Base-by-base conservation (phyloP, 2,329 filamentous ascomycete genomes). In the Biscogniauxia mediterranea region DNA sequence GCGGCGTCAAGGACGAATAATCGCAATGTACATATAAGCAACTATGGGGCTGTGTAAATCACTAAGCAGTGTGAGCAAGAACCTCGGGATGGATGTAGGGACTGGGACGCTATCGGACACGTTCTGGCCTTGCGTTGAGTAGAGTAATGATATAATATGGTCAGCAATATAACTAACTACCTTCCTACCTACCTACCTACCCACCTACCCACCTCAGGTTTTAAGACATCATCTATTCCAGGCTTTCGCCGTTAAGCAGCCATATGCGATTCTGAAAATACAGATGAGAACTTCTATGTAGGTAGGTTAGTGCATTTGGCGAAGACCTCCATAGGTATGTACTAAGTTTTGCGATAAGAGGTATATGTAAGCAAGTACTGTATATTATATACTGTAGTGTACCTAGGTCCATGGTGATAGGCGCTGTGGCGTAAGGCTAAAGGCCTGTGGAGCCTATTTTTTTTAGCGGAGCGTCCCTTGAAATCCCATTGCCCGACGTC, bases 1-100 rank as follows among this genome's bases (percentile, higher is more conserved):
- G 88, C 61, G 88, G 88, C 72, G 86, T 80, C 71, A 90, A 90
- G 85, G 88, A 90, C 77, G 88, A 90, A 80, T 90, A 87, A 23
- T 23, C 5, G 23, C 23, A 74, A 73, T 42, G 19, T 51, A 17
- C 32, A 57, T 50, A 57, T 28, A 26, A 58, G 20, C 52, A 42
- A 42, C 49, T 19, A 52, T 23, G 55, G 50, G 21, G 25, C 38
- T 38, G 13, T 51, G 21, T 55, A 19, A 49, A 19, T 51, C 52
- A 26, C 38, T n/a, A 38, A 51, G 58, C 55, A 19, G 53, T 57
- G 11, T 52, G 49, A 55, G 55, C 11, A 32, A 9, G 11, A 9
- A 32, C 28, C 3, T 8, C 28, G 7, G 11, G 56, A 32, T 49
- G 38, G 38, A 46, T 46, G 15, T 11, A 17, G 17, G 38, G 21